Evolutionary conservation across 345 rosid genomes (phyloP), one percentile per base, ranked within the genome.

Genomic region (Litchi chinensis): DNA sequence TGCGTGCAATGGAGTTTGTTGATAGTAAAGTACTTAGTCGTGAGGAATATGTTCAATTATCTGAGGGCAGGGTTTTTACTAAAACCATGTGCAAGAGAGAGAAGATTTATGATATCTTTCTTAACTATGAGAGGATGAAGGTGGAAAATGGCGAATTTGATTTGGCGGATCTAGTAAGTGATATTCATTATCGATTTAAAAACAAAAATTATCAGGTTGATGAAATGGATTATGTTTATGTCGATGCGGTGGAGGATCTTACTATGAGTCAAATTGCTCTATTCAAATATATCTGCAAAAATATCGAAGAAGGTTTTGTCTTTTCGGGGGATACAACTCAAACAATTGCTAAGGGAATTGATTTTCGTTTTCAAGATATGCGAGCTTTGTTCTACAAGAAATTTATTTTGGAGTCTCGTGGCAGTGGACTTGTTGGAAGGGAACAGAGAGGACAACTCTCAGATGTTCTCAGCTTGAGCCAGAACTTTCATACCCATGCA

Each of bases 191-290:
- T 26, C 87, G 94, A 21, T 75, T 91, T 71, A 71, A 68, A 32
- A 32, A 3, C 8, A 79, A 68, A 75, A 72, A 32, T 37, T 83
- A 83, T 54, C 56, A n/a, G 24, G 88, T 84, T 32, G 84, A 86
- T 1, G 3, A 48, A 6, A 77, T 90, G 81, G 79, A 87, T 71
- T 90, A 84, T 81, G 89, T 90, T 43, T 90, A 89, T 50, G 78
- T 90, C 11, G 93, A 90, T 70, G 91, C 89, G 73, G 93, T 90
- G 59, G 92, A 90, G 68, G 93, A 90, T 83, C 90, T 89, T 9
- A 82, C 92, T 16, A 81, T 85, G 87, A 85, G 89, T 15, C 92
- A 90, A 67, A 80, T 89, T 79, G 85, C 87, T 13, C 86, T 90
- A 24, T 82, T 89, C 81, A 86, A 85, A 37, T 76, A 85, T 54